A percentile compares a stretch with the other conserved stretches of the same genome.
phyloP scores from a whole-genome alignment of 1,284 basidiomycete species.

The Ganoderma lingzhi region DNA sequence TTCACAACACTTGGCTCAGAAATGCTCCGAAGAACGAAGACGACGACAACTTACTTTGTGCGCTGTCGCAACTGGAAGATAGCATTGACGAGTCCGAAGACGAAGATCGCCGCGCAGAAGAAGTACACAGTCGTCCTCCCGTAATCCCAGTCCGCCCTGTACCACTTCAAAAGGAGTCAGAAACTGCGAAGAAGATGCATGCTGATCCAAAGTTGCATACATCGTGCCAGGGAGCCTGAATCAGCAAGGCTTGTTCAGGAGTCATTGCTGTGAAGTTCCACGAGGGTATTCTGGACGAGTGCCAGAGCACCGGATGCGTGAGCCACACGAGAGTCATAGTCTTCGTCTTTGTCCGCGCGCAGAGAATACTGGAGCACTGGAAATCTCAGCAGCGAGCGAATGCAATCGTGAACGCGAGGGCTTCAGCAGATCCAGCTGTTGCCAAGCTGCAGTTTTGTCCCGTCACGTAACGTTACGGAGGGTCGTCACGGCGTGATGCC shows the following conservation, averaged over 20 bases:
- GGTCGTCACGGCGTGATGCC: background rate
- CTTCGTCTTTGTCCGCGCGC: background rate
- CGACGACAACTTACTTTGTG: conserved; percentile 3
- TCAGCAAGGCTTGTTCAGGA: conserved; percentile 30
- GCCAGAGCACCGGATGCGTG: conserved; percentile 39
- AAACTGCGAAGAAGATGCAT: background rate
- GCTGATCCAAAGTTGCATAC: conserved; percentile 22
- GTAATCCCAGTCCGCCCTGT: conserved; percentile 45
- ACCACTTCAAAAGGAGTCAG: conserved; percentile 33
- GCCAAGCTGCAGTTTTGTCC: background rate
- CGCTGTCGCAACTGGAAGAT: conserved; percentile 12
- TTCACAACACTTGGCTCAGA: background rate
- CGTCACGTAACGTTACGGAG: background rate
- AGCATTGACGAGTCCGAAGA: conserved; percentile 23
- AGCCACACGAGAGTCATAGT: conserved; percentile 36
- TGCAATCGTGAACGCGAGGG: background rate
- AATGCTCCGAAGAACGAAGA: background rate
- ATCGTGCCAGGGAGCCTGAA: conserved; percentile 29
- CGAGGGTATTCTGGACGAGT: conserved; percentile 34
- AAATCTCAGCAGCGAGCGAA: background rate
- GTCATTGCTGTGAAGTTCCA: conserved; percentile 37
- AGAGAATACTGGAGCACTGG: background rate
- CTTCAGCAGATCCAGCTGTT: background rate
- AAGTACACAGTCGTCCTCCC: conserved; percentile 42
- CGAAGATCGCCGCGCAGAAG: conserved; percentile 40